A percentile compares a stretch with the other conserved stretches of the same genome.
Evolutionary conservation across 148 eudicot species (phyloP).

Genomic region (Amaranthus hypochondriacus): DNA sequence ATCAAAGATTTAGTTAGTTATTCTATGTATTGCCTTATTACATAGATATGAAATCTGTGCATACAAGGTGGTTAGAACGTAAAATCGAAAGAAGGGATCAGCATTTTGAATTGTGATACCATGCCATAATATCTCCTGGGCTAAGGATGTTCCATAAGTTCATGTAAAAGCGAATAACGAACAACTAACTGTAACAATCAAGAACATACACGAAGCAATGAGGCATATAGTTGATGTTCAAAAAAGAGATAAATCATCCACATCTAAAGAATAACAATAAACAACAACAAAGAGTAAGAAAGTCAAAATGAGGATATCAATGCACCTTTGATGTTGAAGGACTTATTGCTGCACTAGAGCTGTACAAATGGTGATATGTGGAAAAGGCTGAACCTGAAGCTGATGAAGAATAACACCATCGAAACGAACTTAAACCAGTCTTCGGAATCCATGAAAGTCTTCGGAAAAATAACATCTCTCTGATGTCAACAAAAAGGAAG

Average conservation of each 20-base stretch:
- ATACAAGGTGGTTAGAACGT: too few relatives aligned
- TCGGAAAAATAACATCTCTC: constrained; percentile 24
- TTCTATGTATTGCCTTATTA: too few relatives aligned
- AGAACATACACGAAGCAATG: not conserved
- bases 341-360: constrained; percentile 1
- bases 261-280: too few relatives aligned
- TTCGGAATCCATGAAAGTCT: constrained; percentile 27
- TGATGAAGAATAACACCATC: constrained; percentile 8
- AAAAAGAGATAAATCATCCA: not conserved
- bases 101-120: too few relatives aligned
- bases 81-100: too few relatives aligned
- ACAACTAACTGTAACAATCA: constrained; percentile 25
- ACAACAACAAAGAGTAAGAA: too few relatives aligned
- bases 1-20: too few relatives aligned
- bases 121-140: too few relatives aligned
- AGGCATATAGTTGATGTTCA: not conserved
- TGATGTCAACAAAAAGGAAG: too few relatives aligned
- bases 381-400: constrained; percentile 12
- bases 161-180: constrained; percentile 7
- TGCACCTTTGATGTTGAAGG: not conserved
- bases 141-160: too few relatives aligned
- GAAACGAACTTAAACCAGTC: constrained; percentile 11
- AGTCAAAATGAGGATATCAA: not conserved
- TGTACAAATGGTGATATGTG: constrained; percentile 7
- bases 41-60: too few relatives aligned